Conservation (phyloP, 2,329 filamentous ascomycete species). For the Fusarium sp. region DNA sequence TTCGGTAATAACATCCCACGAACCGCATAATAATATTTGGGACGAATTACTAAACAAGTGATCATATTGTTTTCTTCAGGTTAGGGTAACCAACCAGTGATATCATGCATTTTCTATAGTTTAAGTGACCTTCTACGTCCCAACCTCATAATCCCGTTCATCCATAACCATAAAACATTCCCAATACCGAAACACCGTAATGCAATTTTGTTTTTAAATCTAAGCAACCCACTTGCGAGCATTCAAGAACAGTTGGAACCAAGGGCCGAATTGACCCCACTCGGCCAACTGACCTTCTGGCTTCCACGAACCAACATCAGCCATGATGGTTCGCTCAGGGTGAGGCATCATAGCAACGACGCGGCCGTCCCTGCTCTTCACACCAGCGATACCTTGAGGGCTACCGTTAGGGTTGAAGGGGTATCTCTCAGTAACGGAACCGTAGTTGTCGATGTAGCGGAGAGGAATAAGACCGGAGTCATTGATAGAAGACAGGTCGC, state of each 20-base stretch:
- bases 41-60: neutral
- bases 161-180: conserved; percentile 13
- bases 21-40: neutral
- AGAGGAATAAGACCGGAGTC: conserved; percentile 78
- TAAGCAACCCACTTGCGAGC: conserved; percentile 87
- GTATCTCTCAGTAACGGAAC: conserved; percentile 81
- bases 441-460: conserved; percentile 84
- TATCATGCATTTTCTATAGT: conserved; percentile 16
- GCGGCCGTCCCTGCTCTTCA: conserved; percentile 79
- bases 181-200: conserved; percentile 34
- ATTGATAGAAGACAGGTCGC: conserved; percentile 65
- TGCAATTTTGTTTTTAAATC: conserved; percentile 18
- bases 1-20: neutral
- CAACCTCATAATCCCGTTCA: conserved; percentile 13
- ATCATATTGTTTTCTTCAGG: neutral
- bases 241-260: conserved; percentile 87
- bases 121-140: conserved; percentile 9
- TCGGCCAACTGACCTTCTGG: conserved; percentile 67
- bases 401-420: conserved; percentile 90
- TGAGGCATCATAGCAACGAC: conserved; percentile 94
- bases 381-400: conserved; percentile 82
- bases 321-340: conserved; percentile 88
- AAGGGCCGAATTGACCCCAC: conserved; percentile 86
- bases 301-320: conserved; percentile 80
- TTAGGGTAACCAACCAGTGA: neutral